Conservation (phyloP, 176 grass and related monocot species). For the Hsuehochloa calcarea region DNA sequence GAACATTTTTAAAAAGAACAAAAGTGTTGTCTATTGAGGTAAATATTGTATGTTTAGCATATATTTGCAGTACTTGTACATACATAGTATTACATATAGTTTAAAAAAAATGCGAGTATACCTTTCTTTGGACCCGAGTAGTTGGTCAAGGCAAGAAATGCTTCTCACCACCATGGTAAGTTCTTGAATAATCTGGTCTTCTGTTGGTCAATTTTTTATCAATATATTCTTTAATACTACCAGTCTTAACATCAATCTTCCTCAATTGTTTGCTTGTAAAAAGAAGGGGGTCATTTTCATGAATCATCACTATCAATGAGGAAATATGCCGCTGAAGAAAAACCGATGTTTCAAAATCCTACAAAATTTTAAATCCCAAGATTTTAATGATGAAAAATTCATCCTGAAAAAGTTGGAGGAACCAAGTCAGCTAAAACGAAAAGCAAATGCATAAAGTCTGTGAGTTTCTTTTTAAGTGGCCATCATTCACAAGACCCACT, state of each 20-base stretch:
- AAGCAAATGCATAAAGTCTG: slow-evolving; percentile 13
- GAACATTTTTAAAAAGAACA: neutral
- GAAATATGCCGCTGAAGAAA: slow-evolving; percentile 7
- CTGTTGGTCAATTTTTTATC: neutral
- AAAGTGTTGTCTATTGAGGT: neutral
- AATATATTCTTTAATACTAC: neutral
- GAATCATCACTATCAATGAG: slow-evolving; percentile 2
- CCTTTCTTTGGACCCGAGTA: neutral
- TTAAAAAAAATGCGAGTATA: neutral
- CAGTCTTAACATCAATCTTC: neutral
- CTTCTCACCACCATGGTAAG: neutral
- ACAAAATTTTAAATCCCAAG: neutral
- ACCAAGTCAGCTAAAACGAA: slow-evolving; percentile 13
- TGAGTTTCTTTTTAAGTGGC: neutral
- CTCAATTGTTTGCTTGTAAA: slow-evolving; percentile 3
- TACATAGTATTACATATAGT: neutral
- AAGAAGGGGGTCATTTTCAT: neutral
- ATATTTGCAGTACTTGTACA: neutral
- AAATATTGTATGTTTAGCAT: neutral
- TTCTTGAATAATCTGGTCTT: neutral
- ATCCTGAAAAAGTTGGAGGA: slow-evolving; percentile 21
- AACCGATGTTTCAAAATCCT: neutral
- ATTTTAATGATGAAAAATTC: neutral
- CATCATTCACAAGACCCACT: slow-evolving; percentile 10
- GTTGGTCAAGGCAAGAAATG: neutral